Evolutionary conservation across 1,284 basidiomycete genomes (phyloP).

Genomic region (Cryptococcus wingfieldii): DNA sequence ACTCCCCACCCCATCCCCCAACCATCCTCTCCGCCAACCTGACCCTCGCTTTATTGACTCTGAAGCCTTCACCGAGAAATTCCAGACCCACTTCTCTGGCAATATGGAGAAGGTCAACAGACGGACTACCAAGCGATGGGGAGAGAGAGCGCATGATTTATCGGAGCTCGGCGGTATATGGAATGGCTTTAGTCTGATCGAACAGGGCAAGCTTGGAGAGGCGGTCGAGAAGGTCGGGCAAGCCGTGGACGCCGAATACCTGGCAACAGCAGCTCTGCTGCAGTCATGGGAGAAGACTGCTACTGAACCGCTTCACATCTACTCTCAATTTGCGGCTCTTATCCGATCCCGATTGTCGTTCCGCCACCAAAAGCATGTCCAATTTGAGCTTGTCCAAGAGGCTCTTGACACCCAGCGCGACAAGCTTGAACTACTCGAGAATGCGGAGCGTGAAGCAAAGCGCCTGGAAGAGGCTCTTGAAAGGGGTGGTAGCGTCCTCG

Average conservation of each 20-base stretch:
- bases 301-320: conserved; percentile 94
- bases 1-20: conserved; percentile 81
- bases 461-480: conserved; percentile 81
- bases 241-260: conserved; percentile 88
- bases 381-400: conserved; percentile 95
- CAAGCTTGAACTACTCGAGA: conserved; percentile 83
- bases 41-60: conserved; percentile 95
- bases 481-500: conserved; percentile 34
- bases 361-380: conserved; percentile 96
- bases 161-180: conserved; percentile 90
- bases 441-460: conserved; percentile 83
- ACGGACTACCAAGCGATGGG: conserved; percentile 87
- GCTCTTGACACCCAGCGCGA: conserved; percentile 80
- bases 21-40: conserved; percentile 76
- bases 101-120: conserved; percentile 96
- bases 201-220: conserved; percentile 35
- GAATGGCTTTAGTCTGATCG: conserved; percentile 89
- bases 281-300: conserved; percentile 89
- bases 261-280: conserved; percentile 80
- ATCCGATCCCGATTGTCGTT: conserved; percentile 92
- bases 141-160: conserved; percentile 84
- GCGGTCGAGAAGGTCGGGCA: conserved; percentile 62
- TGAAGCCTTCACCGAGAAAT: conserved; percentile 94
- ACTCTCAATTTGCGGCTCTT: conserved; percentile 88
- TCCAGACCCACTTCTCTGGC: conserved; percentile 81